Evolutionary conservation across 495 filamentous ascomycete species (phyloP), one percentile per base, ranked within the genome.

Genomic region (Neurospora sp.): DNA sequence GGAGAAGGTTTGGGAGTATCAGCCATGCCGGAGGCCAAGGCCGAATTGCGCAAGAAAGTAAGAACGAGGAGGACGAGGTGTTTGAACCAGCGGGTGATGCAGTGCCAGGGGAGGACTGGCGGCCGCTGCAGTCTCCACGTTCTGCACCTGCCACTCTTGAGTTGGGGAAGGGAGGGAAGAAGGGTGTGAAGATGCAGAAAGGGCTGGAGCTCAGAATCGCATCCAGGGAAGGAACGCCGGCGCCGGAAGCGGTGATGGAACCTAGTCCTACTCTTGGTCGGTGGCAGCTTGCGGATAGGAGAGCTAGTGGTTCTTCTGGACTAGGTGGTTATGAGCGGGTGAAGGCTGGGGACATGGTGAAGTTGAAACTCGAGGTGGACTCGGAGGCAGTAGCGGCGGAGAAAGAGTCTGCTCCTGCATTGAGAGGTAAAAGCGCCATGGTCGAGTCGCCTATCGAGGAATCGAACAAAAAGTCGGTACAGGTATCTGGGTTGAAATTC

Each of bases 191-290:
- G n/a, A n/a, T n/a, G n/a, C n/a, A n/a, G n/a, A n/a, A 53, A 40
- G 46, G 37, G 11, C 39, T 22, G 6, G 35, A 38, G 1, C 18
- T 14, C 1, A 5, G 27, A 14, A 9, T 31, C 31, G 66, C 8
- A 27, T 22, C 14, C 2, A 42, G 41, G 69, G 38, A 46, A 20
- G 37, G 72, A 27, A 70, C 39, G 7, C 71, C 46, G 35, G 71
- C 42, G 1, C 76, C 75, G 5, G 76, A 76, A 31, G 77, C 78
- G 0, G 66, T 69, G n/a, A 80, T 80, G 79, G 37, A 76, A 1
- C 38, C 73, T 1, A 78, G 79, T 69, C 79, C 79, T 0, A 76
- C 79, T 12, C 74, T 78, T 18, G 79, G 79, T 5, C 68, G 69
- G 31, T 79, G 79, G 79, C 39, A 40, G 44, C 10, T 35, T 2